phyloP scores from a whole-genome alignment of 2,329 filamentous ascomycete species.

The Pseudonectria foliicola region DNA sequence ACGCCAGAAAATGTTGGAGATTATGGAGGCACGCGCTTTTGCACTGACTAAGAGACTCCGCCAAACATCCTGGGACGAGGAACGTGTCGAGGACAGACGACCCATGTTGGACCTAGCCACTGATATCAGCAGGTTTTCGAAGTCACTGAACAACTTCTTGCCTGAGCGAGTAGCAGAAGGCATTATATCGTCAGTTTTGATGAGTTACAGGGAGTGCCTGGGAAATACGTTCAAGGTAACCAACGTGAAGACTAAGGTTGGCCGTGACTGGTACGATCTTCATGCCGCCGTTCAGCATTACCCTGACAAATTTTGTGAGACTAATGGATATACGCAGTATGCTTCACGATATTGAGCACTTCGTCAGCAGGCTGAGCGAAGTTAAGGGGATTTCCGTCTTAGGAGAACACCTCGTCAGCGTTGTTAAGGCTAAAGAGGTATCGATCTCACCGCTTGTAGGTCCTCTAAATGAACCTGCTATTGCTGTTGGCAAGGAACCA shows the following conservation, averaged over 20 bases:
- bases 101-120: slow-evolving; percentile 83
- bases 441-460: too few relatives aligned
- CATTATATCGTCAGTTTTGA: slow-evolving; percentile 79
- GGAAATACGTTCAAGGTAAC: slow-evolving; percentile 62
- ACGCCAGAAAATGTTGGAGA: slow-evolving; percentile 83
- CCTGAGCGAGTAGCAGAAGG: slow-evolving; percentile 65
- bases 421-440: slow-evolving; percentile 57
- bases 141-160: slow-evolving; percentile 72
- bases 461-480: too few relatives aligned
- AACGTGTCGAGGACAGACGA: slow-evolving; percentile 39
- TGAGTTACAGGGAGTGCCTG: slow-evolving; percentile 70
- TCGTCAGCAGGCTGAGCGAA: slow-evolving; percentile 62
- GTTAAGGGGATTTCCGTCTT: slow-evolving; percentile 70
- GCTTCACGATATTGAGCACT: slow-evolving; percentile 64
- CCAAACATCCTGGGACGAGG: slow-evolving; percentile 62
- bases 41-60: slow-evolving; percentile 67
- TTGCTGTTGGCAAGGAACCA: too few relatives aligned
- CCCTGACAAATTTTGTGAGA: too few relatives aligned
- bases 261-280: slow-evolving; percentile 58
- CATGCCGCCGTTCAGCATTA: not conserved
- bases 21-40: slow-evolving; percentile 70
- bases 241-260: slow-evolving; percentile 54
- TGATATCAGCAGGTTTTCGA: slow-evolving; percentile 74
- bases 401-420: slow-evolving; percentile 57
- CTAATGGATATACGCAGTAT: slow-evolving; percentile 58